phyloP scores from a whole-genome alignment of 106 monocot genomes.

The Dendrobium nobile region DNA sequence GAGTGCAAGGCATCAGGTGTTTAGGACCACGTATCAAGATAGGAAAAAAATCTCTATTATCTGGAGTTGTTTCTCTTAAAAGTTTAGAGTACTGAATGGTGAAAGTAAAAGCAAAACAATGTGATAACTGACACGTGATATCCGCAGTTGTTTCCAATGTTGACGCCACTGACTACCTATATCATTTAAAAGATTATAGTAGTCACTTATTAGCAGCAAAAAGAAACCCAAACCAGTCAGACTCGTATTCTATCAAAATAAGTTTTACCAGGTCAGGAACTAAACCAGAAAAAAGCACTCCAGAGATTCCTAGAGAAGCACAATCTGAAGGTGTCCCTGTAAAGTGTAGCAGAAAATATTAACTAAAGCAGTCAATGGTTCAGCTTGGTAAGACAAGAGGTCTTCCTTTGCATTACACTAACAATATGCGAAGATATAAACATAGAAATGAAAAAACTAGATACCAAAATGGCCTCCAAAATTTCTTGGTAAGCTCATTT shows the following conservation, averaged over 20 bases:
- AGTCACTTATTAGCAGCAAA: slow-evolving; percentile 2
- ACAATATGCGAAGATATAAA: not conserved
- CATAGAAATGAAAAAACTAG: not conserved
- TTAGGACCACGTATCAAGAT: not conserved
- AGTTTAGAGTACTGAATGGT: not conserved
- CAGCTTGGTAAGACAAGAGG: not conserved
- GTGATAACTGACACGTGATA: slow-evolving; percentile 72
- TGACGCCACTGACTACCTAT: slow-evolving; percentile 93
- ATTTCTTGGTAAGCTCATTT: no score
- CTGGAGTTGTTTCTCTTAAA: not conserved
- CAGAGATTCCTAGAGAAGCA: slow-evolving; percentile 83
- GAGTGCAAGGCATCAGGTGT: not conserved
- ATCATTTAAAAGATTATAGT: slow-evolving; percentile 18
- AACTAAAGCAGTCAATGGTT: slow-evolving; percentile 1
- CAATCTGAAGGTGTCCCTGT: slow-evolving; percentile 93
- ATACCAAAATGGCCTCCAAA: no score
- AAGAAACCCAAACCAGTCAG: not conserved
- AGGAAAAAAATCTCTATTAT: not conserved
- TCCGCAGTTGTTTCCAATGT: slow-evolving; percentile 84
- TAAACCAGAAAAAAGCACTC: slow-evolving; percentile 67
- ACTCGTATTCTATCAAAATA: not conserved
- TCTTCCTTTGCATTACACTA: not conserved
- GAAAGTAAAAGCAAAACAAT: not conserved
- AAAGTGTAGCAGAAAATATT: slow-evolving; percentile 6
- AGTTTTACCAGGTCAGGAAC: slow-evolving; percentile 75